Percentiles rank a stretch among this genome's conserved stretches.
phyloP scores from a whole-genome alignment of 73 alveolate genomes.

The Symbiodinium pilosum region DNA sequence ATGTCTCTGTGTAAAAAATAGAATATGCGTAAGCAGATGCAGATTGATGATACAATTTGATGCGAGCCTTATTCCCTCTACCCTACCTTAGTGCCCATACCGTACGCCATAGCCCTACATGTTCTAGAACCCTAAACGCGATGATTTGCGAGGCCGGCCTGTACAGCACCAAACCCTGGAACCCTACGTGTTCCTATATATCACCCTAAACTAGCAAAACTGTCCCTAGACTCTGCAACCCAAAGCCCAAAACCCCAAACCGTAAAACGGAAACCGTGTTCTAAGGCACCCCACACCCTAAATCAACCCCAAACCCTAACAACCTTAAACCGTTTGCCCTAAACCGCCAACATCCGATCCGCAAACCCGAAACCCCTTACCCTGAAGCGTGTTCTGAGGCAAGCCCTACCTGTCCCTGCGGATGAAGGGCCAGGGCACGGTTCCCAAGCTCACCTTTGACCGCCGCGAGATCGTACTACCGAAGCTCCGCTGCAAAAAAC shows the following conservation, averaged over 20 bases:
- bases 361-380: too few relatives aligned
- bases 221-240: background rate
- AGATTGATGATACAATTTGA: too few relatives aligned
- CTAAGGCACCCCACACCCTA: background rate
- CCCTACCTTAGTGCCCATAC: too few relatives aligned
- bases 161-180: too few relatives aligned
- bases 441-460: slow-evolving; percentile 98
- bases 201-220: background rate
- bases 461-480: slow-evolving; percentile 98
- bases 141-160: too few relatives aligned
- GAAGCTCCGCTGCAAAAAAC: background rate
- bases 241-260: background rate
- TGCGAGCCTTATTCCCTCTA: too few relatives aligned
- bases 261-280: background rate
- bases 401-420: slow-evolving; percentile 97
- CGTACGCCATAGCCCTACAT: too few relatives aligned
- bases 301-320: background rate
- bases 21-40: too few relatives aligned
- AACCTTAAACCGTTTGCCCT: slow-evolving; percentile 72
- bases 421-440: slow-evolving; percentile 99
- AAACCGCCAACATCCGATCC: background rate
- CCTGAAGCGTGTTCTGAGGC: slow-evolving; percentile 96
- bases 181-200: background rate
- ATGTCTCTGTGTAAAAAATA: too few relatives aligned
- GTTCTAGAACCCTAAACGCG: too few relatives aligned